phyloP scores from a whole-genome alignment of 345 rosid genomes.

The Ceriops zippeliana region DNA sequence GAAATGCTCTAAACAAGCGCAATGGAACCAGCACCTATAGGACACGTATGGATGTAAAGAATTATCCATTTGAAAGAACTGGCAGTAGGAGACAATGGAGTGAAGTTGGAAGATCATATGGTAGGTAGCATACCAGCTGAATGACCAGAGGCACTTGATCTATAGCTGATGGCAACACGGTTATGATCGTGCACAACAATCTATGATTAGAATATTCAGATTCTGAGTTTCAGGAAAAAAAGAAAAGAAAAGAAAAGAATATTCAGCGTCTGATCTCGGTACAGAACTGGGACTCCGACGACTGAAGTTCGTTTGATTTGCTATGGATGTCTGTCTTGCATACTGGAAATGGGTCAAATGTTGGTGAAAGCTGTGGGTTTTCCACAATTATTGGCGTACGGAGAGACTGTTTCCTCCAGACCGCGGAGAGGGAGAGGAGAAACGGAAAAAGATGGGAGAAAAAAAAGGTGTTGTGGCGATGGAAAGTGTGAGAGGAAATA shows the following conservation, averaged over 20 bases:
- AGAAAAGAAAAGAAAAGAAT: too few relatives aligned
- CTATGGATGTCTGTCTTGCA: too few relatives aligned
- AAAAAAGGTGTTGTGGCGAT: background rate
- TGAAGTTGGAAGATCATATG: slow-evolving; percentile 21
- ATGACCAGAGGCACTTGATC: background rate
- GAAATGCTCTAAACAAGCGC: slow-evolving; percentile 55
- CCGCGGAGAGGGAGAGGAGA: background rate
- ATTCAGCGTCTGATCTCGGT: background rate
- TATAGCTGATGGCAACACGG: background rate
- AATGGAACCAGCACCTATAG: slow-evolving; percentile 49
- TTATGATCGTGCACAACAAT: background rate
- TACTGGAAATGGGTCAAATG: too few relatives aligned
- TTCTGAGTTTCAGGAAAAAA: too few relatives aligned
- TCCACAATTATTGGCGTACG: too few relatives aligned
- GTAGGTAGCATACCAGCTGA: slow-evolving; percentile 6
- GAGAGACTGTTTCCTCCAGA: too few relatives aligned
- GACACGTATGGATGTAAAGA: slow-evolving; percentile 41
- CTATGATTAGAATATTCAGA: background rate
- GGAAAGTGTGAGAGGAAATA: background rate
- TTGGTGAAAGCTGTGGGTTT: background rate
- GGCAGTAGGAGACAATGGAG: slow-evolving; percentile 27
- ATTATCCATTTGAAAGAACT: slow-evolving; percentile 48
- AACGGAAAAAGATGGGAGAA: background rate
- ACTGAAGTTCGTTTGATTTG: too few relatives aligned
- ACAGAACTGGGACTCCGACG: background rate